Conservation (phyloP, 2,329 filamentous ascomycete genomes). For the Madurella fahalii region DNA sequence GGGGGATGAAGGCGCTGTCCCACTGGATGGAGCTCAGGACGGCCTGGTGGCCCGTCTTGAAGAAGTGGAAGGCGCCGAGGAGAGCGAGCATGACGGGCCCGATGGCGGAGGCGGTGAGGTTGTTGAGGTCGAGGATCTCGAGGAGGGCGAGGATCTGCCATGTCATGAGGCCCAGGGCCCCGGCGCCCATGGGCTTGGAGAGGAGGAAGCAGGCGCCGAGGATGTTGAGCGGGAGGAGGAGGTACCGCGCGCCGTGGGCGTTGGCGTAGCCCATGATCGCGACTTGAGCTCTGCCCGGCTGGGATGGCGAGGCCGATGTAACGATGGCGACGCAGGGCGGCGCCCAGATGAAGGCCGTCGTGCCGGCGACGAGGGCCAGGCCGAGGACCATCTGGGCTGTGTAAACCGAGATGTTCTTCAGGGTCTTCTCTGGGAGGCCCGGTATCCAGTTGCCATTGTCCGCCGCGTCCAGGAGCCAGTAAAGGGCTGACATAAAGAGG, state of each 20-base stretch:
- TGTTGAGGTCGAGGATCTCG: slow-evolving; percentile 59
- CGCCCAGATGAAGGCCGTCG: slow-evolving; percentile 79
- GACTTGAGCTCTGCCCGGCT: slow-evolving; percentile 52
- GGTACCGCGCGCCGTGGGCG: slow-evolving; percentile 84
- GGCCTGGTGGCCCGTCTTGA: slow-evolving; percentile 96
- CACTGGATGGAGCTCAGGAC: slow-evolving; percentile 85
- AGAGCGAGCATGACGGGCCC: slow-evolving; percentile 80
- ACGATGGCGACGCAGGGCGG: slow-evolving; percentile 78
- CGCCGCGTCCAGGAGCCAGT: slow-evolving; percentile 86
- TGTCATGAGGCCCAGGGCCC: slow-evolving; percentile 73
- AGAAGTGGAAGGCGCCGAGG: slow-evolving; percentile 92
- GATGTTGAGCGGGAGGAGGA: slow-evolving; percentile 77
- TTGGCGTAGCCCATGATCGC: slow-evolving; percentile 90
- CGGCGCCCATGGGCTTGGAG: slow-evolving; percentile 91
- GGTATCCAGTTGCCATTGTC: slow-evolving; percentile 81
- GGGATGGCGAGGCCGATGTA: slow-evolving; percentile 41
- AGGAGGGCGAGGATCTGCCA: slow-evolving; percentile 84
- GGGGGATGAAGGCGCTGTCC: slow-evolving; percentile 90
- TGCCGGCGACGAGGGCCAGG: slow-evolving; percentile 76
- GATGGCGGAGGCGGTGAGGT: slow-evolving; percentile 63
- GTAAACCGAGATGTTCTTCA: slow-evolving; percentile 73
- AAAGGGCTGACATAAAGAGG: slow-evolving; percentile 70
- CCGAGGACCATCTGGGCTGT: slow-evolving; percentile 77
- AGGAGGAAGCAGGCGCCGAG: slow-evolving; percentile 72
- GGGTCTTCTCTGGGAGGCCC: slow-evolving; percentile 49